A percentile compares a stretch with the other conserved stretches of the same genome.
These are phyloP conservation scores for Sphagnum contortum DNA, from an alignment of 225 moss, liverwort and hornwort species.

Conservation along the genomic window DNA sequence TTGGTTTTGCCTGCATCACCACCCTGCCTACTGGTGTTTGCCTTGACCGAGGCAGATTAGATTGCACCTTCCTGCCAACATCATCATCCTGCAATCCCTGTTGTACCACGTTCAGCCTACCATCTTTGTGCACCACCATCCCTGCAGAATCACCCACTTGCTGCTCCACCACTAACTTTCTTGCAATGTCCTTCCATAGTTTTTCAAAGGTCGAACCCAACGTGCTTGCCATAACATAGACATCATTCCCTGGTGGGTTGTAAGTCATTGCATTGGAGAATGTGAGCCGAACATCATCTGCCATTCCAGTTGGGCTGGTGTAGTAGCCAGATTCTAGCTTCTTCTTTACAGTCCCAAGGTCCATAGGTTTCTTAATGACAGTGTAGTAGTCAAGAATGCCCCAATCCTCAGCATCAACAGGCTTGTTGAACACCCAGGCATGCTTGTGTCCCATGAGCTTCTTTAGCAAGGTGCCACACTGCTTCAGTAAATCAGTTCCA, in stretches of 20 bases:
- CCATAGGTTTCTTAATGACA: slow-evolving; percentile 50
- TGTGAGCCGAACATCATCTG: slow-evolving; percentile 37
- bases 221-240: slow-evolving; percentile 36
- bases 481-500: slow-evolving; percentile 29
- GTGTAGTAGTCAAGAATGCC: slow-evolving; percentile 27
- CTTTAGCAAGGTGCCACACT: slow-evolving; percentile 23
- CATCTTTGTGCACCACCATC: too few species aligned
- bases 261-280: slow-evolving; percentile 48
- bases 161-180: slow-evolving; percentile 1
- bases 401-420: slow-evolving; percentile 24
- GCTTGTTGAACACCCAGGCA: slow-evolving; percentile 51
- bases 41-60: too few species aligned
- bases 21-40: too few species aligned
- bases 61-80: too few species aligned
- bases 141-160: too few species aligned
- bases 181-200: slow-evolving; percentile 21
- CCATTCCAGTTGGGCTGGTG: slow-evolving; percentile 14
- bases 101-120: too few species aligned
- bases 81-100: too few species aligned
- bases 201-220: slow-evolving; percentile 36
- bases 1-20: slow-evolving; percentile 18
- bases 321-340: slow-evolving; percentile 12
- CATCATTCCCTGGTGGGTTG: slow-evolving; percentile 19
- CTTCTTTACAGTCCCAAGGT: slow-evolving; percentile 37
- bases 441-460: slow-evolving; percentile 36